phyloP scores from a whole-genome alignment of 2,329 filamentous ascomycete genomes.

The Nannizzia gypsea region DNA sequence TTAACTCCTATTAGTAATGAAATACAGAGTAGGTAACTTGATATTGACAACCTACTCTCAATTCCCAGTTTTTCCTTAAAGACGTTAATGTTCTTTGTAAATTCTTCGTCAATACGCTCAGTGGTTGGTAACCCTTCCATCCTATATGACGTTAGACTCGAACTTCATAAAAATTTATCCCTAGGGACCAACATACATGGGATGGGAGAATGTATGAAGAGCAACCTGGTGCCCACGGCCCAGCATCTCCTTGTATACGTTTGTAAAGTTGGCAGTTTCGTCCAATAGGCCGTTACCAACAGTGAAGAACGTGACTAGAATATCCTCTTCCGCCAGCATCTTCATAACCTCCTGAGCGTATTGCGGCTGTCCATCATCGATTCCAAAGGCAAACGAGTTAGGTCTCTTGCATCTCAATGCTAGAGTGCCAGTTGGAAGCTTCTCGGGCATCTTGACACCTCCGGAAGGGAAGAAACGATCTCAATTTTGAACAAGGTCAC shows the following conservation, averaged over 20 bases:
- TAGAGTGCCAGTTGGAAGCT: constrained; percentile 50
- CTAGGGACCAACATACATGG: constrained; percentile 32
- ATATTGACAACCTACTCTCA: constrained; percentile 23
- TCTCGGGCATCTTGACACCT: constrained; percentile 43
- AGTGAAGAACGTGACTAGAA: constrained; percentile 61
- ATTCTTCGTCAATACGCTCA: constrained; percentile 28
- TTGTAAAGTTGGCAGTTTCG: constrained; percentile 47
- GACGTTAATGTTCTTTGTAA: constrained; percentile 23
- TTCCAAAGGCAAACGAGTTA: constrained; percentile 60
- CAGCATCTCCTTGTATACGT: constrained; percentile 53
- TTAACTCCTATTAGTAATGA: constrained; percentile 7
- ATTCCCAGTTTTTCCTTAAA: constrained; percentile 24
- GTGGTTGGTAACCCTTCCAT: constrained; percentile 26
- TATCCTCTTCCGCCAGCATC: constrained; percentile 48
- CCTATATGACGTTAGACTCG: constrained; percentile 16
- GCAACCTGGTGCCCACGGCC: constrained; percentile 55
- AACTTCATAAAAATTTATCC: neutral
- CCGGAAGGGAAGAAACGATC: constrained; percentile 46
- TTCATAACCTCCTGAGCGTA: constrained; percentile 50
- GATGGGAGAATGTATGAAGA: constrained; percentile 57
- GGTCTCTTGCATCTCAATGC: constrained; percentile 54
- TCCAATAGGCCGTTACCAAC: constrained; percentile 53
- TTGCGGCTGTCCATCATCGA: constrained; percentile 54
- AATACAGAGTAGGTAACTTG: neutral
- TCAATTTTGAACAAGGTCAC: constrained; percentile 48